Conservation (phyloP, 2,329 filamentous ascomycete species). For the Blastomyces emzantsi region DNA sequence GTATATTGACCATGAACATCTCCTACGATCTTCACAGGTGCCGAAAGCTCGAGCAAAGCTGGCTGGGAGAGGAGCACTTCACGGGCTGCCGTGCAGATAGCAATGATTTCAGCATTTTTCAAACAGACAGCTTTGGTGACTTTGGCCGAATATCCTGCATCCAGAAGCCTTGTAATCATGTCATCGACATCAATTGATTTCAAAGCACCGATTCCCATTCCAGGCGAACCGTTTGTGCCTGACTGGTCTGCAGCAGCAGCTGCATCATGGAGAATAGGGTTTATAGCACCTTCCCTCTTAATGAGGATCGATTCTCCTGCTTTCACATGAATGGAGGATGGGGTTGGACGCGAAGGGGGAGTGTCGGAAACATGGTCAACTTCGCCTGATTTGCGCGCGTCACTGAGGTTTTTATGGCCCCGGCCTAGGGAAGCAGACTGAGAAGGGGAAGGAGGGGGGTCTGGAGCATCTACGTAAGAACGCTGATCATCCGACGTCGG, state of each 20-base stretch:
- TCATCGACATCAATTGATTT: conserved; percentile 93
- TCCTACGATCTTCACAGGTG: conserved; percentile 95
- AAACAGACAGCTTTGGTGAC: conserved; percentile 95
- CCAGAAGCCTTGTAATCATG: conserved; percentile 88
- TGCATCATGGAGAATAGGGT: conserved; percentile 50
- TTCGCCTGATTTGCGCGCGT: conserved; percentile 77
- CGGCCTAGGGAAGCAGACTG: conserved; percentile 64
- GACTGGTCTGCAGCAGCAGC: conserved; percentile 25
- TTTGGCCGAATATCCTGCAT: conserved; percentile 92
- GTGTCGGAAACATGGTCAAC: conserved; percentile 91
- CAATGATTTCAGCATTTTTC: conserved; percentile 94
- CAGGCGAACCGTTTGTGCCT: conserved; percentile 41
- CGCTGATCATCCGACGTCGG: conserved; percentile 34
- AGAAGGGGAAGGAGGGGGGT: conserved; percentile 74
- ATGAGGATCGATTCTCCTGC: conserved; percentile 86
- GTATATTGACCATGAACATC: conserved; percentile 97
- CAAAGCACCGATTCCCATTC: conserved; percentile 78
- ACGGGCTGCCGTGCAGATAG: conserved; percentile 80
- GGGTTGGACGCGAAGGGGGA: conserved; percentile 60
- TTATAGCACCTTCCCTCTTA: conserved; percentile 63
- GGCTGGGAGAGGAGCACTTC: conserved; percentile 89
- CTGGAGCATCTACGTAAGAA: conserved; percentile 41
- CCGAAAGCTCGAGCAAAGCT: conserved; percentile 80
- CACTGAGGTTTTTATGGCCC: conserved; percentile 67
- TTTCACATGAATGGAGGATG: conserved; percentile 52